Evolutionary conservation across 352 stramenopile genomes (phyloP), one percentile per base, ranked within the genome.

Genomic region (Phytophthora hybrid): DNA sequence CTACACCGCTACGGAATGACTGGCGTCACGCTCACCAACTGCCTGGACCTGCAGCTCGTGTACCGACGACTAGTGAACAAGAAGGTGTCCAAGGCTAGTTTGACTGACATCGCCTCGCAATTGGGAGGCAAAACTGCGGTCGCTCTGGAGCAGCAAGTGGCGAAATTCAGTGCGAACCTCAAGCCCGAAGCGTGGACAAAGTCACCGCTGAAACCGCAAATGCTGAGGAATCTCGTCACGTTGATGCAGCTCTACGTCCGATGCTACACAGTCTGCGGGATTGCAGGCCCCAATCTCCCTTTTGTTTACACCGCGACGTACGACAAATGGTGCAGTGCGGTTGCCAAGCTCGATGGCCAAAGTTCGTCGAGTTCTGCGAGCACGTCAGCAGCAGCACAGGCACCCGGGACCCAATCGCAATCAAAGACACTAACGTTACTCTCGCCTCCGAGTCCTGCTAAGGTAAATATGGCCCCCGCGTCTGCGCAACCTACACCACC

Each of bases 31-130:
- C 34, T 29, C 32, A 10, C 16, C 9, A 53, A 37, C 11, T 62
- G 56, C 16, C 14, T 62, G 18, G 56, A 62, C 34, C 37, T 62
- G 56, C 56, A 62, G 26, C 32, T 62, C 4, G 3, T 62, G 18
- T 52, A 62, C 56, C 56, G 49, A 9, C 34, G n/a, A 26, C 32
- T 47, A n/a, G 14, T 13, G 18, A 16, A 23, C 54, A 11, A 11
- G 1, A 60, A 34, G 56, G 53, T 9, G 11, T 11, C 26, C 9
- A 37, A 44, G 8, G 29, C 53, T 19, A 44, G 29, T 11, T 14
- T 59, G 23, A 5, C 10, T 5, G 16, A 60, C 14, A 46, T 60
- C 18, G 29, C 21, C 8, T 29, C 29, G 19, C 11, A 46, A 13
- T 14, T 60, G 14, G 31, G 54, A 4, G 14, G 29, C 6, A 29